phyloP scores from a whole-genome alignment of 345 rosid genomes.

The Alliaria petiolata region DNA sequence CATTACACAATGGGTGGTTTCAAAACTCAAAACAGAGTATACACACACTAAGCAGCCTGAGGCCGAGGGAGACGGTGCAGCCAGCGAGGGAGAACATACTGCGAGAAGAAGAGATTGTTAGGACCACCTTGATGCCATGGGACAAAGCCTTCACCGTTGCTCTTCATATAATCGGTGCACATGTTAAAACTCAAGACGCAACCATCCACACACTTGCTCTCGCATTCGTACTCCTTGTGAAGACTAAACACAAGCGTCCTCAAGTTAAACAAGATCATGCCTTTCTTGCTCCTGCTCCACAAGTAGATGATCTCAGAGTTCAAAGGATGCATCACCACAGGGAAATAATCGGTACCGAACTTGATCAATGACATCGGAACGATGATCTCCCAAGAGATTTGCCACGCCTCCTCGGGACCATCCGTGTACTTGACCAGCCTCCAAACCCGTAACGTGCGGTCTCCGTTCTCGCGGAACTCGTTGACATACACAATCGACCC shows the following conservation, averaged over 20 bases:
- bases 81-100: conserved; percentile 23
- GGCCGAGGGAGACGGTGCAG: conserved; percentile 8
- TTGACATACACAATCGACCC: conserved; percentile 16
- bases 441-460: conserved; percentile 10
- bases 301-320: conserved; percentile 18
- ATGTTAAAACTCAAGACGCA: conserved; percentile 4
- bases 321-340: conserved; percentile 21
- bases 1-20: background rate
- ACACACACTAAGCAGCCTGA: background rate
- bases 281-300: background rate
- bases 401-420: conserved; percentile 15
- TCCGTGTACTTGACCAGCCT: background rate
- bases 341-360: background rate
- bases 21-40: background rate
- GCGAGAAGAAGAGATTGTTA: conserved; percentile 8
- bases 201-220: conserved; percentile 12
- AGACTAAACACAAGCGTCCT: background rate
- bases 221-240: background rate
- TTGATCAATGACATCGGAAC: background rate
- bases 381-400: background rate
- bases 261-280: conserved; percentile 16
- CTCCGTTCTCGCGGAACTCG: background rate
- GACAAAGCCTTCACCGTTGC: background rate
- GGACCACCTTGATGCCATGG: background rate
- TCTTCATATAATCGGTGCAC: background rate